These are phyloP conservation scores for Macadamia integrifolia DNA, from an alignment of 164 flowering plant species.

Conservation along the genomic window DNA sequence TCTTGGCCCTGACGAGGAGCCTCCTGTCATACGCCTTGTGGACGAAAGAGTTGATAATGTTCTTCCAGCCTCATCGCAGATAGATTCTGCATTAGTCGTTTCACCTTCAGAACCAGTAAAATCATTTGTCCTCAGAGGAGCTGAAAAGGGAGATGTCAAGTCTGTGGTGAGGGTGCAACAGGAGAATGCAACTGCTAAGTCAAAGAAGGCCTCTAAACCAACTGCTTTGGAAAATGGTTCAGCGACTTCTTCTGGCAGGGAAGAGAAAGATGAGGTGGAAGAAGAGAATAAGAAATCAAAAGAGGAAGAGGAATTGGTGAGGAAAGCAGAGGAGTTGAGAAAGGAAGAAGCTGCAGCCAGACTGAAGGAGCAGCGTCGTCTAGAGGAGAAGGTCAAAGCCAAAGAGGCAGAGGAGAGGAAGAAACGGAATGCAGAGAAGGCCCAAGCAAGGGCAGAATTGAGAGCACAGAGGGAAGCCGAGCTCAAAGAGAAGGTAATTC, in stretches of 20 bases:
- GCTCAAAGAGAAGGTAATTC: slow-evolving; percentile 65
- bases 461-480: slow-evolving; percentile 82
- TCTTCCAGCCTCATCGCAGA: slow-evolving; percentile 12
- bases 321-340: slow-evolving; percentile 51
- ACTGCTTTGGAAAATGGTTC: slow-evolving; percentile 15
- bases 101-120: slow-evolving; percentile 25
- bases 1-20: slow-evolving; percentile 77
- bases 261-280: slow-evolving; percentile 28
- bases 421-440: slow-evolving; percentile 66
- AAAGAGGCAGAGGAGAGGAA: slow-evolving; percentile 88
- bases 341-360: slow-evolving; percentile 60
- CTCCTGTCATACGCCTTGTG: slow-evolving; percentile 27
- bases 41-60: slow-evolving; percentile 23
- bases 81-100: background rate
- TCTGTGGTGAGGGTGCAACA: slow-evolving; percentile 22
- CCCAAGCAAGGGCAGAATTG: slow-evolving; percentile 63
- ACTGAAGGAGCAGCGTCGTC: slow-evolving; percentile 55
- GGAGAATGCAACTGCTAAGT: slow-evolving; percentile 25
- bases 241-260: slow-evolving; percentile 26
- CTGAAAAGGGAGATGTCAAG: slow-evolving; percentile 18
- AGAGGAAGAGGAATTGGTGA: slow-evolving; percentile 60
- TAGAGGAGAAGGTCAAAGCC: slow-evolving; percentile 80
- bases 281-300: slow-evolving; percentile 33
- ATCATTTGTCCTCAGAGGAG: slow-evolving; percentile 10
- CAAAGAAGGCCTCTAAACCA: slow-evolving; percentile 20